Evolutionary conservation across 2,329 filamentous ascomycete genomes (phyloP).

Genomic region (Tolypocladium endophyticum): DNA sequence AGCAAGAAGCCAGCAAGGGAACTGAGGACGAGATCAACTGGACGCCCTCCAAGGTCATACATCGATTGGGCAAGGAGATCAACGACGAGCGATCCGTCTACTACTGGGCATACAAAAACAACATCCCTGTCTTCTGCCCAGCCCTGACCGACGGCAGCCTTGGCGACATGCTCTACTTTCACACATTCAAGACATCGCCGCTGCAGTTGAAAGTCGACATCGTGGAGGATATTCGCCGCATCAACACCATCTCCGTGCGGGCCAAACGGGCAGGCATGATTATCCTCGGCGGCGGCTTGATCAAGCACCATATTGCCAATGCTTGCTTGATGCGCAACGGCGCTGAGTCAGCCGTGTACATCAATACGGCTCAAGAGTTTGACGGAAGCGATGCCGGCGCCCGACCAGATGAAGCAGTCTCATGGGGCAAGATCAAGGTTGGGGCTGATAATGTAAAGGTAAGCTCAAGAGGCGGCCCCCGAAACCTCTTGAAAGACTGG

Average conservation of each 20-base stretch:
- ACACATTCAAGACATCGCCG: constrained; percentile 85
- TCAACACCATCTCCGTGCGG: constrained; percentile 84
- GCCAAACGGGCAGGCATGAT: constrained; percentile 91
- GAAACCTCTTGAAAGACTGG: not conserved
- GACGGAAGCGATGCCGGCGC: constrained; percentile 95
- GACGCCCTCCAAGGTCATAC: constrained; percentile 90
- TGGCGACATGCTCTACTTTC: constrained; percentile 98
- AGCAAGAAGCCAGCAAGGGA: constrained; percentile 73
- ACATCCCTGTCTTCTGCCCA: constrained; percentile 95
- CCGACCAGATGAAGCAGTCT: constrained; percentile 89
- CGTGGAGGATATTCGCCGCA: constrained; percentile 82
- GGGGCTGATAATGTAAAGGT: constrained; percentile 86
- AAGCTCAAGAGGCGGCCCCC: constrained; percentile 9
- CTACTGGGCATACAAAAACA: constrained; percentile 96
- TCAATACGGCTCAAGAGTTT: constrained; percentile 96
- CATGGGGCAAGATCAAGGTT: constrained; percentile 96
- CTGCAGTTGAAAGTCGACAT: constrained; percentile 77
- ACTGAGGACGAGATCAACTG: constrained; percentile 66
- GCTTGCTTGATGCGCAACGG: constrained; percentile 96
- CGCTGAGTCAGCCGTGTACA: constrained; percentile 91
- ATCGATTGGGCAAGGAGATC: constrained; percentile 84
- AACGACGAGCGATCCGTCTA: constrained; percentile 85
- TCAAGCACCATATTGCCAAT: constrained; percentile 98
- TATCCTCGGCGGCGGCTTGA: constrained; percentile 83
- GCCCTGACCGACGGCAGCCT: constrained; percentile 90